Evolutionary conservation across 768 basidiomycete species (phyloP).

Genomic region (Russula ochroleuca): DNA sequence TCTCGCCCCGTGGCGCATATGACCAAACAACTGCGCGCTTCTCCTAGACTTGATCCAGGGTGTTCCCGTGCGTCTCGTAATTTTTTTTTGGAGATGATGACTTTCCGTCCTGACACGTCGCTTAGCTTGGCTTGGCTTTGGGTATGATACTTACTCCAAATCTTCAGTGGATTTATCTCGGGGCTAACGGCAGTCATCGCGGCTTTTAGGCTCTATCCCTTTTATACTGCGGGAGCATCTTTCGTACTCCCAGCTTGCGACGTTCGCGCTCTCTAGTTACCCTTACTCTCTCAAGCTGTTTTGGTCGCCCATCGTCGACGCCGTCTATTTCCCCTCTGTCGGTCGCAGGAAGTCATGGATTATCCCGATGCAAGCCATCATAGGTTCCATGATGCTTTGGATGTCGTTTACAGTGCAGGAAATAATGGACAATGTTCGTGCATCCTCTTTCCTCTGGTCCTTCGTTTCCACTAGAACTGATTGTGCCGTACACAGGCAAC

Average conservation of each 20-base stretch:
- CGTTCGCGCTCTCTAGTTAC: constrained; percentile 89
- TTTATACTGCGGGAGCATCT: constrained; percentile 93
- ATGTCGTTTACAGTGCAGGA: constrained; percentile 71
- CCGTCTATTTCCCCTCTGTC: constrained; percentile 70
- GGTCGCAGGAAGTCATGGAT: constrained; percentile 99
- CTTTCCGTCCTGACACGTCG: constrained; percentile 2
- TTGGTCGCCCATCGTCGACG: constrained; percentile 98
- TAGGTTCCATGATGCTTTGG: constrained; percentile 78
- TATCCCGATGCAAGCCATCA: constrained; percentile 90
- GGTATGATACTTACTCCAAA: constrained; percentile 41
- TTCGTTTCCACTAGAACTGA: constrained; percentile 11
- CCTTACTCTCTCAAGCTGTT: constrained; percentile 95
- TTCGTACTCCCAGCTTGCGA: constrained; percentile 94
- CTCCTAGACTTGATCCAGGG: constrained; percentile 59
- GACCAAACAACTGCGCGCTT: neutral
- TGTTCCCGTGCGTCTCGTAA: constrained; percentile 63
- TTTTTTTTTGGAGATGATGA: constrained; percentile 23
- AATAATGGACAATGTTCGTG: constrained; percentile 70
- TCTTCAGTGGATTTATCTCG: neutral
- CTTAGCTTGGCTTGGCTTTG: constrained; percentile 81
- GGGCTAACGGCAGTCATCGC: neutral
- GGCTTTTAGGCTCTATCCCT: constrained; percentile 78
- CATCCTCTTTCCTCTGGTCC: constrained; percentile 9
- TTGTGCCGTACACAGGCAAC: constrained; percentile 54
- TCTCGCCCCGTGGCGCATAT: neutral